Evolutionary conservation across 345 rosid genomes (phyloP), one percentile per base, ranked within the genome.

Genomic region (Cardamine chenopodiifolia): DNA sequence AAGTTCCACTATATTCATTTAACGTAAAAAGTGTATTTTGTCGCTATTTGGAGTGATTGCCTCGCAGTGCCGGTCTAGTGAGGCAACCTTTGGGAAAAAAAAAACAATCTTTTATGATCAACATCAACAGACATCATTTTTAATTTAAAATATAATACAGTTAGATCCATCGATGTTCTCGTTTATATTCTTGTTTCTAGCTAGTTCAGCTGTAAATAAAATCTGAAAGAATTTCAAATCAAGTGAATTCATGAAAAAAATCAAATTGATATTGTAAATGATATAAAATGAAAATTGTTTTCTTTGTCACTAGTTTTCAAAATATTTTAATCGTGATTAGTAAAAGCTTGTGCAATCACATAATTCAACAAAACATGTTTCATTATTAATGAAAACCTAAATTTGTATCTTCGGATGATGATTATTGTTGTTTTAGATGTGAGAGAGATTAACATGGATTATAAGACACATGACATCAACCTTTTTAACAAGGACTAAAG

Each of bases 51-150:
- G 34, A 39, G 56, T 74, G 60, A 61, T 7, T 59, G 58, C 35
- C 17, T 37, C 11, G 26, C 15, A 66, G 69, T 72, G 81, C 69
- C 81, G 58, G 81, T 78, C 77, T 72, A 18, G 18, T 13, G 63
- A 72, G 69, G 77, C 69, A 59, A 66, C 40, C 55, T 65, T 49
- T 8, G 7, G 2, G 2, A 26, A 12, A 57, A 40, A 18, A 44
- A 18, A 2, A 42, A 40, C 55, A 60, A 40, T 37, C 65, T 4
- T 48, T 25, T 76, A 44, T 32, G 37, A 54, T 54, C 63, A 45
- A 39, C 47, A 56, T 28, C 50, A 44, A 66, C 53, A 13, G 39
- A 40, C 45, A 56, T 0, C 19, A 10, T 20, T 68, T 28, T 49
- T n/a, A 14, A 2, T 42, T 44, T 7, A 29, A 4, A 31, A 55